These are phyloP conservation scores for Truncatella angustata DNA, from an alignment of 2,329 filamentous ascomycete species.

Conservation along the genomic window DNA sequence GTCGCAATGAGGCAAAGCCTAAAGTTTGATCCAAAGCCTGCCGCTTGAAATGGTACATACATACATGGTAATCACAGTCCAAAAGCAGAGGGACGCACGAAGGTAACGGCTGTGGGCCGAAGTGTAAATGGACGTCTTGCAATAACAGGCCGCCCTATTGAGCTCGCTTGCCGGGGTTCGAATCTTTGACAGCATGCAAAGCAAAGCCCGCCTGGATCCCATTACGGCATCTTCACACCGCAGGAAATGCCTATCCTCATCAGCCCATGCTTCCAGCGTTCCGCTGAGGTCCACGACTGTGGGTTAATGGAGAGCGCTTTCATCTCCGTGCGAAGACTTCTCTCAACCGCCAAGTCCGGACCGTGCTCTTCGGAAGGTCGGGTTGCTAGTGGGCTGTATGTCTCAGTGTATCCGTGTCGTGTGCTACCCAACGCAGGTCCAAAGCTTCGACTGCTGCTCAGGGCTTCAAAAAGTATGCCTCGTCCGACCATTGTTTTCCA, in stretches of 20 bases:
- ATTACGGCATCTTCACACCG: too few relatives aligned
- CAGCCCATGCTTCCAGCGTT: too few relatives aligned
- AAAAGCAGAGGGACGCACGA: too few relatives aligned
- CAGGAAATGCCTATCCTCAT: too few relatives aligned
- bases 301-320: background rate
- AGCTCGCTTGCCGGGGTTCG: background rate
- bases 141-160: background rate
- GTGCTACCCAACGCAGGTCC: background rate
- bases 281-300: too few relatives aligned
- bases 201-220: too few relatives aligned
- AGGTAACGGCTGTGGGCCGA: background rate
- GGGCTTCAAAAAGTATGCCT: background rate
- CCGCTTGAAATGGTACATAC: too few relatives aligned
- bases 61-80: too few relatives aligned
- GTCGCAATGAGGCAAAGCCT: background rate
- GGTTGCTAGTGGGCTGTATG: background rate
- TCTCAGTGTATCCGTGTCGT: background rate
- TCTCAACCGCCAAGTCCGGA: background rate
- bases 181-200: background rate
- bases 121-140: conserved; percentile 1
- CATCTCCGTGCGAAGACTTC: background rate
- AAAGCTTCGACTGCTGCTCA: background rate
- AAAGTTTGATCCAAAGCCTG: too few relatives aligned
- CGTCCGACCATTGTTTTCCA: too few relatives aligned
- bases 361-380: background rate